These are phyloP conservation scores for Aspergillus indologenus DNA, from an alignment of 495 filamentous ascomycete genomes.

Conservation along the genomic window DNA sequence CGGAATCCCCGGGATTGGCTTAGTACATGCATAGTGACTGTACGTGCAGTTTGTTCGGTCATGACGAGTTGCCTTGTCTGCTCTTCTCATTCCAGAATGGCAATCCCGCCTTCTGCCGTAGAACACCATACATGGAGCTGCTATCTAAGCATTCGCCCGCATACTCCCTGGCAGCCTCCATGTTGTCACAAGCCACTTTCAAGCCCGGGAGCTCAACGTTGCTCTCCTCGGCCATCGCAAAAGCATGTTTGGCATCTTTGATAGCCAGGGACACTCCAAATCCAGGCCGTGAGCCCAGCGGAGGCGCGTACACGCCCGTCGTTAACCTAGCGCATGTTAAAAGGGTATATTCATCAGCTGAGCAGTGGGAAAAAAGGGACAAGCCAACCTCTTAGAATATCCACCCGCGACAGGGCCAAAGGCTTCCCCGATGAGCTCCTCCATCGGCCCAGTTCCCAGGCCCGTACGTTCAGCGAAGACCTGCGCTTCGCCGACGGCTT, in stretches of 20 bases:
- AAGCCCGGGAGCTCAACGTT: slow-evolving; percentile 40
- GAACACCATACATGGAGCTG: slow-evolving; percentile 43
- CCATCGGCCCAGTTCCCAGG: slow-evolving; percentile 47
- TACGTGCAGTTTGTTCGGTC: neutral
- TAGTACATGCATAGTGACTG: neutral
- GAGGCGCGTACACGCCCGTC: slow-evolving; percentile 44
- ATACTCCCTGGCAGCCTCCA: slow-evolving; percentile 41
- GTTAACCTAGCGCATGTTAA: slow-evolving; percentile 29
- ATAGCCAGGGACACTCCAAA: slow-evolving; percentile 47
- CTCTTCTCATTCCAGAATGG: slow-evolving; percentile 49
- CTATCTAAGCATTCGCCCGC: slow-evolving; percentile 44
- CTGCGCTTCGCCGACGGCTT: slow-evolving; percentile 52
- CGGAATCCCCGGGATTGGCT: neutral
- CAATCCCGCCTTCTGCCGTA: slow-evolving; percentile 43
- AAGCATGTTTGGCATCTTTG: slow-evolving; percentile 45
- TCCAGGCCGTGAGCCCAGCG: slow-evolving; percentile 38
- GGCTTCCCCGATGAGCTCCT: slow-evolving; percentile 49
- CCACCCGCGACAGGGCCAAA: slow-evolving; percentile 50
- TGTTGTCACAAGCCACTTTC: slow-evolving; percentile 35
- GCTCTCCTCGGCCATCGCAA: slow-evolving; percentile 35
- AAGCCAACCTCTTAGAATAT: slow-evolving; percentile 44
- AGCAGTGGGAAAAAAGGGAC: neutral
- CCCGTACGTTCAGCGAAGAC: slow-evolving; percentile 55
- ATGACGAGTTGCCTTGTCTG: slow-evolving; percentile 22
- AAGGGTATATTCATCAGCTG: neutral